A percentile compares a stretch with the other conserved stretches of the same genome.
phyloP scores from a whole-genome alignment of 371 early-diverging fungal species.

The Apophysomyces sp. region DNA sequence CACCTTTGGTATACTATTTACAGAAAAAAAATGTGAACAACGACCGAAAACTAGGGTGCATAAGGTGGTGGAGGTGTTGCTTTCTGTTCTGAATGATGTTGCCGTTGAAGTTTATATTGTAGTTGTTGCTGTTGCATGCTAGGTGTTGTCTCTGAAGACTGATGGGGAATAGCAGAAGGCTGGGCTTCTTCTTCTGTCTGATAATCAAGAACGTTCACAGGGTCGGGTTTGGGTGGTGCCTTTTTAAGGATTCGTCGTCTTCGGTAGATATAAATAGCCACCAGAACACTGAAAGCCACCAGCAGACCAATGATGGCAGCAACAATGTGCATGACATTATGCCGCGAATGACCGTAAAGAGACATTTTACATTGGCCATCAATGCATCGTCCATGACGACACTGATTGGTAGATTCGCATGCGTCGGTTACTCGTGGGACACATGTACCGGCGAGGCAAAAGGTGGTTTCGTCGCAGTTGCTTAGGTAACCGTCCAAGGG shows the following conservation, averaged over 20 bases:
- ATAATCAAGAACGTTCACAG: neutral
- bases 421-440: constrained; percentile 2
- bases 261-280: constrained; percentile 1
- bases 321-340: constrained; percentile 7
- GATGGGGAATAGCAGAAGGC: neutral
- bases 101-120: constrained; percentile 23
- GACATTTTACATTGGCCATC: constrained; percentile 9
- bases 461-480: constrained; percentile 22
- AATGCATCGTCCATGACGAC: constrained; percentile 10
- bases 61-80: constrained; percentile 23
- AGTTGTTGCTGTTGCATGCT: constrained; percentile 24
- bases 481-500: constrained; percentile 20
- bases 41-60: constrained; percentile 7
- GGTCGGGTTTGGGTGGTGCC: neutral
- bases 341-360: neutral
- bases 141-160: constrained; percentile 9
- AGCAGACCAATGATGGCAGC: constrained; percentile 15
- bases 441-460: constrained; percentile 14
- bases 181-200: neutral
- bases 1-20: neutral
- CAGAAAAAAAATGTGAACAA: neutral
- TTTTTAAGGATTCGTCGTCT: neutral
- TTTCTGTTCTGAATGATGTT: constrained; percentile 12
- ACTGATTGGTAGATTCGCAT: constrained; percentile 22
- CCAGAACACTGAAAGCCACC: constrained; percentile 6